Base-by-base conservation (phyloP, 2,329 filamentous ascomycete genomes). In the Monosporascus sp. region DNA sequence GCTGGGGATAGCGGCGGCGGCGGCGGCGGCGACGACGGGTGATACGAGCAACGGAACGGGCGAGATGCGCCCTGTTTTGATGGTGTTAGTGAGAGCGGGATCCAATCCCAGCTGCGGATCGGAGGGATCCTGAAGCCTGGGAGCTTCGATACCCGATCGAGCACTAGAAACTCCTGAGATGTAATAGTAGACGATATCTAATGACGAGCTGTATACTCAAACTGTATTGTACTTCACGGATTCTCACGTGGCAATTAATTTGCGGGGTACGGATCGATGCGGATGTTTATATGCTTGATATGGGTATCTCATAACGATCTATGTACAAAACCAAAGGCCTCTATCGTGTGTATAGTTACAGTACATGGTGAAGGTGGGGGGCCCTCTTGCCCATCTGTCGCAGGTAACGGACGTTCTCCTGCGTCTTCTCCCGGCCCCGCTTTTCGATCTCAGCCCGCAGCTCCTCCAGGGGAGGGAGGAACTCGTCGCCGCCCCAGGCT, bases 401-500 rank as follows among this genome's bases (percentile, higher is more conserved):
- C 25, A 62, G n/a, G 31, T 60, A 59, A 39, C 59, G 49, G 38
- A 43, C 17, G 18, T 59, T 36, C 8, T 54, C 53, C 24, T 44
- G 17, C 48, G 53, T 54, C 17, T 45, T 18, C 27, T 54, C 51
- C 25, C n/a, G 54, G 47, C 55, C 53, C 22, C 49, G 63, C 43
- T 52, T 54, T n/a, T 60, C 56, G 17, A 72, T 59, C 3, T 62
- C 50, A 7, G 52, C 54, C 41, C 57, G 48, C 24, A 74, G 54
- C 45, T 63, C 52, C 1, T 63, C 51, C 7, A 69, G 20, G 0
- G 63, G 50, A 6, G 69, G 68, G 5, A 74, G 63, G 9, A 74
- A 52, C 7, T 22, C 41, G 41, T 63, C 59, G 9, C 50, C 51
- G 17, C 65, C 69, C 73, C 73, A 75, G 0, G 70, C 70, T 17